Base-by-base conservation (phyloP, 1,284 basidiomycete genomes). In the Heterobasidion occidentale region DNA sequence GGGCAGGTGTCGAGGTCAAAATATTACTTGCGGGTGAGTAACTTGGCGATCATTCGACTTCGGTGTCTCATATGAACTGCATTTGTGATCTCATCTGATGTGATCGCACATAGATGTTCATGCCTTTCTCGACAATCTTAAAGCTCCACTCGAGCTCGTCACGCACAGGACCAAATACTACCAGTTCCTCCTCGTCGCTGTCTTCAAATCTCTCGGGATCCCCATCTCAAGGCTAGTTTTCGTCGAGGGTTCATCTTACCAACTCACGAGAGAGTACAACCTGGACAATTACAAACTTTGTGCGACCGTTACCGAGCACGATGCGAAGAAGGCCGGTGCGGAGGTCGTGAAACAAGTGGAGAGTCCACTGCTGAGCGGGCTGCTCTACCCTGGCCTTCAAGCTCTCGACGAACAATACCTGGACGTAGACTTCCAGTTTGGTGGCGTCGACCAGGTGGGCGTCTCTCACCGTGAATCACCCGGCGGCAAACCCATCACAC, bases 271-370 rank as follows among this genome's bases (percentile, higher is more conserved):
- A 46, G 92, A 96, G 62, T 99, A 98, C 82, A 97, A 88, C 66
- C 80, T 98, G 67, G 97, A 99, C 74, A 91, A 94, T 68, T 98
- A 95, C 83, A 84, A 85, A 60, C 81, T 98, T 48, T 91, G 89
- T 63, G 86, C 96, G 9, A 86, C 86, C 53, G 93, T 95, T 7
- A 88, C 94, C 0, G 94, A 98, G 68, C 94, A 98, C 71, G 97
- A 98, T 63, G 94, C 95, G 14, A 96, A 96, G 70, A 97, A 97
- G 70, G 97, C 97, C 0, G 97, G 97, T n/a, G 95, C 96, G 0
- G 97, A 99, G 68, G 97, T 99, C 52, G 97, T 99, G 64, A 99
- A 99, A 74, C 95, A 98, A 71, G 94, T 97, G 4, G 90, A 94
- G 59, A 94, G 86, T 64, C 93, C 97, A 0, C 74, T 98, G 51